phyloP scores from a whole-genome alignment of 2,329 filamentous ascomycete genomes.

The Saccharata proteae region DNA sequence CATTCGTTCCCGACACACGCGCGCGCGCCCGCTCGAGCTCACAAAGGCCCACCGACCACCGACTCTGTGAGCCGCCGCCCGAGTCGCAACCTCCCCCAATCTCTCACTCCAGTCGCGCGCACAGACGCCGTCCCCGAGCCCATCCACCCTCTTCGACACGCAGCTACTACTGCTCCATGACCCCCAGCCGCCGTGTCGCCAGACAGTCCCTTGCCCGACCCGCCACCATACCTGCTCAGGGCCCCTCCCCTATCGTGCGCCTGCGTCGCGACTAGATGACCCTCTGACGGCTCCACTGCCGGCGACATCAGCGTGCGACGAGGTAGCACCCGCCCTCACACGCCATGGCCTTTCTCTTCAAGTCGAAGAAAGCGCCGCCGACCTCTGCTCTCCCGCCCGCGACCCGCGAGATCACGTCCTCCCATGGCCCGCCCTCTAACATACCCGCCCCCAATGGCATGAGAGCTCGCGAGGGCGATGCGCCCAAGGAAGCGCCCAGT shows the following conservation, averaged over 20 bases:
- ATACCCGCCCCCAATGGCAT: conserved; percentile 36
- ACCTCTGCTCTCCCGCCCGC: conserved; percentile 38
- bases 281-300: conserved; percentile 6
- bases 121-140: too few species aligned
- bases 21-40: too few species aligned
- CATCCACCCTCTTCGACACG: too few species aligned
- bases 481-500: conserved; percentile 22
- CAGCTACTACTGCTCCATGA: too few species aligned
- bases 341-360: conserved; percentile 42
- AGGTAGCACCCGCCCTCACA: conserved; percentile 3
- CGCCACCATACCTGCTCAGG: too few species aligned
- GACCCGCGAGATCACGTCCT: conserved; percentile 43
- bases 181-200: background rate
- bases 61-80: too few species aligned
- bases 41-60: too few species aligned
- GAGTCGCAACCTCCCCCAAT: too few species aligned
- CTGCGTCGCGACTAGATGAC: conserved; percentile 9
- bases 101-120: too few species aligned
- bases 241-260: too few species aligned
- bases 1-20: too few species aligned
- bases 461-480: too few species aligned
- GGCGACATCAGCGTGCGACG: conserved; percentile 6
- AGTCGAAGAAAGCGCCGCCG: conserved; percentile 28
- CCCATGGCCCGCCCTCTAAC: conserved; percentile 36
- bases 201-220: background rate